Base-by-base conservation (phyloP, 176 grass and related monocot species). In the Cenchrus fungigraminus region DNA sequence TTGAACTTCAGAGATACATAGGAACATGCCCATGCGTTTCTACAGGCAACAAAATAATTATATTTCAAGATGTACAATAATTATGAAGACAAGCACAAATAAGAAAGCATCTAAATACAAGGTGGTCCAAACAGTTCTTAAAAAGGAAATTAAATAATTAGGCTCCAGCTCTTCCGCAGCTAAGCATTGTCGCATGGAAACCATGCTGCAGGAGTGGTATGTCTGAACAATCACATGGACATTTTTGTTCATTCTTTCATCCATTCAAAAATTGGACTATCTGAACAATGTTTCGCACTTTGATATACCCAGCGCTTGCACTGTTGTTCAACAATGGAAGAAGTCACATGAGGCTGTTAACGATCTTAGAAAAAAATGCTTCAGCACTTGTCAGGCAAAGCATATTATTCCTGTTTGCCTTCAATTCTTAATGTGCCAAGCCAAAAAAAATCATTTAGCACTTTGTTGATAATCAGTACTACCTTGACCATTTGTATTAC, bases 141-240 rank as follows among this genome's bases (percentile, higher is more conserved):
- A 25, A 25, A 25, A 25, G 25, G 25, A 25, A 25, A 25, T 25
- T 25, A 25, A 25, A 25, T 25, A 25, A 25, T 25, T 25, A 25
- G 92, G 90, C 43, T 94, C 94, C 17, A 86, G 83, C 69, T 91
- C 94, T 73, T 91, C 97, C 77, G 88, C 93, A 74, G 90, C 82
- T 25, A 99, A 99, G 64, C 97, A 99, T 79, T 99, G 91, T 65
- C 89, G 93, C 40, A 91, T 99, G 88, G 94, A 99, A 91, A 73
- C 84, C 34, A 73, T 92, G 68, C 64, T 99, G 40, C 86, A 99
- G 69, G 79, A 92, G 82, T 99, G 94, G 97, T 99, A 73, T 34
- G 76, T 61, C 46, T 44, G 9, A 49, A 65, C 46, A 6, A 46
- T 68, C 60, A 10, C 15, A 64, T 59, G 57, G 2, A 51, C 32